A percentile compares a stretch with the other conserved stretches of the same genome.
These are phyloP conservation scores for Terana coerulea DNA, from an alignment of 768 basidiomycete genomes.

Conservation along the genomic window DNA sequence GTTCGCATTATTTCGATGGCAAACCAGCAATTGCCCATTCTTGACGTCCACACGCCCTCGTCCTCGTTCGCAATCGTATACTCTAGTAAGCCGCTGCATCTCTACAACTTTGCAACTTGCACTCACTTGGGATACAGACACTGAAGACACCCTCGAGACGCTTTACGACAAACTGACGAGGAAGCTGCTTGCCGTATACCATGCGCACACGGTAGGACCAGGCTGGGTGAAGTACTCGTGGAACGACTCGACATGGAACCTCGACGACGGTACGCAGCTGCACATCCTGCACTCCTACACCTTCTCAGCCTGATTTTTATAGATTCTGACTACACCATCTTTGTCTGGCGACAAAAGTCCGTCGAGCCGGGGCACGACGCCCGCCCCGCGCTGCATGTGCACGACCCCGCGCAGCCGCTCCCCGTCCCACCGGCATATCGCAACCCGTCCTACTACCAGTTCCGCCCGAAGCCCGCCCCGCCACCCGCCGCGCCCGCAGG, in stretches of 20 bases:
- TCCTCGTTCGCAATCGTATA: conserved; percentile 75
- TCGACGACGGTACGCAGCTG: conserved; percentile 71
- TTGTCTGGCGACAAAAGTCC: conserved; percentile 66
- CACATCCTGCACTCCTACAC: neutral
- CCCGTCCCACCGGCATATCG: conserved; percentile 60
- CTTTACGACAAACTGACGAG: conserved; percentile 70
- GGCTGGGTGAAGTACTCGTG: conserved; percentile 90
- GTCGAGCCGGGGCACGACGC: conserved; percentile 22
- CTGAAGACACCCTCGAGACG: conserved; percentile 58
- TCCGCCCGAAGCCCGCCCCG: conserved; percentile 25
- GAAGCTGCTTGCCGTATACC: conserved; percentile 57
- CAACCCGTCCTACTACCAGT: conserved; percentile 71
- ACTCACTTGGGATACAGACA: conserved; percentile 41
- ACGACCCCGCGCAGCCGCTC: conserved; percentile 55
- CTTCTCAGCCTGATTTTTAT: conserved; percentile 5
- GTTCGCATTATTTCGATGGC: too few species aligned
- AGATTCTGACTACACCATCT: conserved; percentile 90
- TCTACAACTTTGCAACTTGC: neutral
- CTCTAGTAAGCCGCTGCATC: conserved; percentile 51
- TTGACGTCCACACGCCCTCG: conserved; percentile 74
- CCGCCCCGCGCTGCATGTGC: conserved; percentile 58
- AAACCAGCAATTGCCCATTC: conserved; percentile 38
- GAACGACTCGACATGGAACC: conserved; percentile 73
- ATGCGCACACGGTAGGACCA: conserved; percentile 58
- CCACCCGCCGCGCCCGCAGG: conserved; percentile 28